Evolutionary conservation across 148 eudicot species (phyloP).

Genomic region (Fagopyrum esculentum): DNA sequence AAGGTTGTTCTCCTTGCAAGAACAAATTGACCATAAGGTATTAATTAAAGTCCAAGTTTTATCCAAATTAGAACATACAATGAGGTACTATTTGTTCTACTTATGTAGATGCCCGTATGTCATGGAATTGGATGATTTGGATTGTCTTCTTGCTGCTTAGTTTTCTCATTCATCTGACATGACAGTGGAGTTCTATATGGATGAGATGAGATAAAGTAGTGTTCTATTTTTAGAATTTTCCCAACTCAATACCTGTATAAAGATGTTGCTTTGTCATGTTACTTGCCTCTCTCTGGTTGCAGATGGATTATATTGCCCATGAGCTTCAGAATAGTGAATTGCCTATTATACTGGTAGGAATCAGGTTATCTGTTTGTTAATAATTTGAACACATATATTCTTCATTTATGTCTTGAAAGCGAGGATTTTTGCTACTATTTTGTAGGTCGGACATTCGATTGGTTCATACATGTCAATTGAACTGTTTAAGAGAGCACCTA

Average conservation of each 20-base stretch:
- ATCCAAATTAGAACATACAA: not conserved
- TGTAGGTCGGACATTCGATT: slow-evolving; percentile 87
- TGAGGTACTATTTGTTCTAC: not conserved
- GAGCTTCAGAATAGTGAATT: slow-evolving; percentile 44
- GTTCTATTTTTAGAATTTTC: not conserved
- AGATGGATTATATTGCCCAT: slow-evolving; percentile 60
- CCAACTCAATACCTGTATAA: not conserved
- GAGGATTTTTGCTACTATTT: slow-evolving; percentile 11
- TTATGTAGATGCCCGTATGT: not conserved
- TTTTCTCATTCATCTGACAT: not conserved
- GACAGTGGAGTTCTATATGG: not conserved
- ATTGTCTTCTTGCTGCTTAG: not conserved
- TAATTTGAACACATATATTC: not conserved
- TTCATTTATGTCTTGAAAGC: not conserved
- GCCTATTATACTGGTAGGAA: slow-evolving; percentile 65
- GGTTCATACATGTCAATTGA: slow-evolving; percentile 79
- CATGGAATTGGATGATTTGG: not conserved
- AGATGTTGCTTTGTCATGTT: not conserved
- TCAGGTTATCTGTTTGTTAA: not conserved
- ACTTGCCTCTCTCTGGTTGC: slow-evolving; percentile 19
- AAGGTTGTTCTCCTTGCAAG: slow-evolving; percentile 76
- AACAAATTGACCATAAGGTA: slow-evolving; percentile 89
- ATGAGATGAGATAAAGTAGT: not conserved
- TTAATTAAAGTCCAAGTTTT: slow-evolving; percentile 1
- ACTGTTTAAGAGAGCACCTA: slow-evolving; percentile 41